A percentile compares a stretch with the other conserved stretches of the same genome.
phyloP scores from a whole-genome alignment of 1,139 yeast species.

The Saccharomyces uvarum region DNA sequence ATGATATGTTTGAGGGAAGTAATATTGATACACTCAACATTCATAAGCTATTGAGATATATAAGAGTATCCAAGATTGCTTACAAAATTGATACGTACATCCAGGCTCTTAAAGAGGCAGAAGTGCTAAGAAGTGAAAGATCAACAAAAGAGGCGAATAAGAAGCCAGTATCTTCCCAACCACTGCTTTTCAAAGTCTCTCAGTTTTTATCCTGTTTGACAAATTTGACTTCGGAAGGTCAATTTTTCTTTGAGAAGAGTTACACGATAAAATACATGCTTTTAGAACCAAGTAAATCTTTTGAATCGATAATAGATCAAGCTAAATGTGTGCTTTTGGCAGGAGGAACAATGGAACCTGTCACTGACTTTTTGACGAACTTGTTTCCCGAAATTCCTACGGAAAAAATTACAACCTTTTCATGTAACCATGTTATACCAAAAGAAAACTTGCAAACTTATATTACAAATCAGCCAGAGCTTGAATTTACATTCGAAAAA shows the following conservation, averaged over 20 bases:
- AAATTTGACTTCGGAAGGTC: slow-evolving; percentile 77
- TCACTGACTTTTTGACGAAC: slow-evolving; percentile 55
- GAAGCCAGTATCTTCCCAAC: slow-evolving; percentile 28
- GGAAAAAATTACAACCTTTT: slow-evolving; percentile 44
- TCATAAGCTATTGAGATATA: slow-evolving; percentile 56
- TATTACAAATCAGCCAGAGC: slow-evolving; percentile 39
- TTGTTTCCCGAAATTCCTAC: slow-evolving; percentile 55
- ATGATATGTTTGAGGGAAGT: slow-evolving; percentile 47
- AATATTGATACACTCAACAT: slow-evolving; percentile 70
- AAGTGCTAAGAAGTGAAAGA: slow-evolving; percentile 8
- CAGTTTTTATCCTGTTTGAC: slow-evolving; percentile 58
- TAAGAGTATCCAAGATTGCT: slow-evolving; percentile 66
- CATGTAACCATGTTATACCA: slow-evolving; percentile 85
- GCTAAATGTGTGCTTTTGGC: slow-evolving; percentile 71
- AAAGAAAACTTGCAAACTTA: slow-evolving; percentile 56
- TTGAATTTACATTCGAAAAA: slow-evolving; percentile 65
- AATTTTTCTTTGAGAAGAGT: slow-evolving; percentile 50
- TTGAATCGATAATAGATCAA: slow-evolving; percentile 56
- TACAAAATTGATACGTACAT: slow-evolving; percentile 74
- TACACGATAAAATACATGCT: slow-evolving; percentile 56
- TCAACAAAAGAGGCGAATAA: slow-evolving; percentile 12
- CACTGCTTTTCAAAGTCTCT: slow-evolving; percentile 59
- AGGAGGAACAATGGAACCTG: slow-evolving; percentile 97
- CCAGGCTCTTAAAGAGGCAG: slow-evolving; percentile 31
- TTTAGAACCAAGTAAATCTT: slow-evolving; percentile 70